Base-by-base conservation (phyloP, 2,329 filamentous ascomycete species). In the Hymenoscyphus linearis region DNA sequence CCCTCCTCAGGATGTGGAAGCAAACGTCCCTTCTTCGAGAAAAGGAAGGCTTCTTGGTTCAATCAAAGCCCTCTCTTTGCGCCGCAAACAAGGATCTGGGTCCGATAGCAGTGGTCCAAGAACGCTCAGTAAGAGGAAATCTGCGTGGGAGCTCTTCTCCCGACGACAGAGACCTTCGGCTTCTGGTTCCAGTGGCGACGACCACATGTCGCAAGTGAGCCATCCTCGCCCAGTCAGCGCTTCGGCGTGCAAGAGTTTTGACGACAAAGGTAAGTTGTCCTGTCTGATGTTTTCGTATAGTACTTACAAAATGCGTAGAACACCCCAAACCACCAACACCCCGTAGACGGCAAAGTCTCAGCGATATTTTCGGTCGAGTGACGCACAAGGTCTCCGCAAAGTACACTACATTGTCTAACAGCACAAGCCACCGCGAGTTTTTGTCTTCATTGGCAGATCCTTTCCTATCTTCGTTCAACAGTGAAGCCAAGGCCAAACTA, bases 271-370 rank as follows among this genome's bases (percentile, higher is more conserved):
- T 55, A 55, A 36, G 16, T 27, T n/a, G 9, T 31, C 31, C 4
- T 4, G 31, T 10, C 31, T 52, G 9, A 25, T 12, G 10, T 22
- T 59, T 18, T 25, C 25, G 36, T 26, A 10, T 14, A 9, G n/a
- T 12, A 27, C 57, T 58, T 9, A 58, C 47, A 26, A 22, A 34
- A 22, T 22, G 3, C 10, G 16, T 34, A 60, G 58, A 14, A 34
- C n/a, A 40, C 25, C 25, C 47, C 25, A 55, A 14, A 31, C 50
- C 57, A 53, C 14, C 50, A 25, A 26, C 18, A 14, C 54, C 34
- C 10, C 37, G 53, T 18, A 60, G 67, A 59, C 61, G 69, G 25
- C 69, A 65, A 55, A 71, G 69, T 63, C 59, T 70, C 16, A 58
- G 65, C 10, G 63, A 70, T 58, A 63, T 70, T 4, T 50, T 69